Evolutionary conservation across 768 basidiomycete genomes (phyloP).

Genomic region (Melanogaster broomeanus): DNA sequence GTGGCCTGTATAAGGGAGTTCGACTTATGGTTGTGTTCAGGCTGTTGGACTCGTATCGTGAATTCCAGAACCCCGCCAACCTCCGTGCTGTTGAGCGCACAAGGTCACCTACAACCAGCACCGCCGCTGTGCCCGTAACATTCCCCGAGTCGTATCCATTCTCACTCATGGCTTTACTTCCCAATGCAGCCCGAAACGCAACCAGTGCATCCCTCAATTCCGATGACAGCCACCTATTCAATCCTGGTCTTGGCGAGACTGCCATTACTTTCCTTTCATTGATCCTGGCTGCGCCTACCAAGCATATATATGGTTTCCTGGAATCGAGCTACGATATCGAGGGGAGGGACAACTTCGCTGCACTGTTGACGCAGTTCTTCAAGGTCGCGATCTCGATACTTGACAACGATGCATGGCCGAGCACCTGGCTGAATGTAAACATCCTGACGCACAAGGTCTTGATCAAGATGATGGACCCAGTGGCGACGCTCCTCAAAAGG

Average conservation of each 20-base stretch:
- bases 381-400: slow-evolving; percentile 79
- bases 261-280: slow-evolving; percentile 84
- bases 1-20: neutral
- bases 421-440: slow-evolving; percentile 89
- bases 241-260: slow-evolving; percentile 80
- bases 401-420: slow-evolving; percentile 85
- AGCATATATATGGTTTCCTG: slow-evolving; percentile 76
- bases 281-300: slow-evolving; percentile 75
- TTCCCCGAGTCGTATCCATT: slow-evolving; percentile 97
- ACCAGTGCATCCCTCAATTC: slow-evolving; percentile 40
- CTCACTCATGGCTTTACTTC: slow-evolving; percentile 69
- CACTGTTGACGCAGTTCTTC: slow-evolving; percentile 77
- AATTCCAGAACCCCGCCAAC: slow-evolving; percentile 71
- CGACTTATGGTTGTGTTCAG: slow-evolving; percentile 39
- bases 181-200: slow-evolving; percentile 50
- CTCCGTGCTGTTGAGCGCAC: slow-evolving; percentile 69
- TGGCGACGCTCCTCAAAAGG: slow-evolving; percentile 72
- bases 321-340: slow-evolving; percentile 86
- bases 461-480: slow-evolving; percentile 84
- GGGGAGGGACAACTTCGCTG: slow-evolving; percentile 75
- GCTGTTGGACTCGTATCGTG: slow-evolving; percentile 84
- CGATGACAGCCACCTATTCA: slow-evolving; percentile 58
- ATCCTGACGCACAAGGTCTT: slow-evolving; percentile 86
- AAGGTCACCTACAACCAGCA: slow-evolving; percentile 57
- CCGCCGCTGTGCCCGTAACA: slow-evolving; percentile 66